Evolutionary conservation across 805 yeast genomes (phyloP).

Genomic region (Clavispora santaluciae): DNA sequence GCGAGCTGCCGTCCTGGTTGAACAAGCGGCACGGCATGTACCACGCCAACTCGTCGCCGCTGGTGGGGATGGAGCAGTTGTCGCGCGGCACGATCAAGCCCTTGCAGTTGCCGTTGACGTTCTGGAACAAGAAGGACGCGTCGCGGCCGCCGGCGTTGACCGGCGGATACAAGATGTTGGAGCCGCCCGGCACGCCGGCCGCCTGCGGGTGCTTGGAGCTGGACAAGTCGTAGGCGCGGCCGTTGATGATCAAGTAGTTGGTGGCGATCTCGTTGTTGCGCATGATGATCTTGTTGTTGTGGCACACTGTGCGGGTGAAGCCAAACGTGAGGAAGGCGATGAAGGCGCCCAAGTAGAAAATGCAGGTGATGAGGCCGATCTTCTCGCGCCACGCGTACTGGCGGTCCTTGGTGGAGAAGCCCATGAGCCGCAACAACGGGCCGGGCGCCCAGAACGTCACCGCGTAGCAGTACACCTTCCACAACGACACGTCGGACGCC

Average conservation of each 20-base stretch:
- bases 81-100: constrained; percentile 66
- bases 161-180: constrained; percentile 81
- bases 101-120: constrained; percentile 87
- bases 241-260: constrained; percentile 72
- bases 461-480: constrained; percentile 77
- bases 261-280: constrained; percentile 53
- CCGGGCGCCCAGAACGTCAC: constrained; percentile 93
- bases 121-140: constrained; percentile 80
- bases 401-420: constrained; percentile 72
- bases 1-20: constrained; percentile 64
- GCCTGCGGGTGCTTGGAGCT: constrained; percentile 76
- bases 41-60: constrained; percentile 74
- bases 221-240: constrained; percentile 70
- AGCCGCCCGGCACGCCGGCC: constrained; percentile 64
- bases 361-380: constrained; percentile 75
- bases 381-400: constrained; percentile 98
- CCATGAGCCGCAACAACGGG: constrained; percentile 63
- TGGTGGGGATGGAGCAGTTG: constrained; percentile 64
- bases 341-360: constrained; percentile 65
- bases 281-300: constrained; percentile 40
- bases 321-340: constrained; percentile 91
- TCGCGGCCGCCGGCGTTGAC: constrained; percentile 83
- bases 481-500: constrained; percentile 42
- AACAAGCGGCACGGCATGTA: constrained; percentile 88
- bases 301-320: constrained; percentile 79